Conservation (phyloP, 129 eudicot species). For the Saposhnikovia divaricata region DNA sequence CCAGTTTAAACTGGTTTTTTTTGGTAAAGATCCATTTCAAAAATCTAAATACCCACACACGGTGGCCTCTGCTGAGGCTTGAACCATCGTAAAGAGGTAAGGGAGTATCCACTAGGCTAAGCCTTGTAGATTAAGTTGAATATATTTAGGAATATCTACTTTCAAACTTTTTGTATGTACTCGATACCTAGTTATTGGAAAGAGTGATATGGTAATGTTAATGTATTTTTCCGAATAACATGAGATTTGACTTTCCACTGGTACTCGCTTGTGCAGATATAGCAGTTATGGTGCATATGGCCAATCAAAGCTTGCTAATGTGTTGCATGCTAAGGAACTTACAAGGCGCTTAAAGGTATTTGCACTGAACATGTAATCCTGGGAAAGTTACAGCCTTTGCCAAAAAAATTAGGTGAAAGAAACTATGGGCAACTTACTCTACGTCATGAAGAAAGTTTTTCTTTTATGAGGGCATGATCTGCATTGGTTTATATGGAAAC, state of each 20-base stretch:
- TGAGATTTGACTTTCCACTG: not conserved
- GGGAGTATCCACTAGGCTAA: not conserved
- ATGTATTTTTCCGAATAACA: not conserved
- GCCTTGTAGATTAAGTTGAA: not conserved
- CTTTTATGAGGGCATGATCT: not conserved
- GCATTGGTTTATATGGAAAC: not conserved
- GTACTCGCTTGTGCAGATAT: slow-evolving; percentile 37
- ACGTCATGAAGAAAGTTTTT: not conserved
- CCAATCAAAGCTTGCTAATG: slow-evolving; percentile 75
- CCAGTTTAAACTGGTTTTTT: not conserved
- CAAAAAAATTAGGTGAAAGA: not conserved
- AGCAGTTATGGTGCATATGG: slow-evolving; percentile 57
- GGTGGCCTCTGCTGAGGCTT: not conserved
- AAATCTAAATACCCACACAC: not conserved
- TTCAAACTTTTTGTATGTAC: not conserved
- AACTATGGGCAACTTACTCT: not conserved
- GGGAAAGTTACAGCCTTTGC: not conserved
- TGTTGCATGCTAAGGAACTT: slow-evolving; percentile 66
- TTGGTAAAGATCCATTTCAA: not conserved
- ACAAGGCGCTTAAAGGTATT: slow-evolving; percentile 56
- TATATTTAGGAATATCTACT: not conserved
- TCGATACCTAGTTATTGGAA: not conserved
- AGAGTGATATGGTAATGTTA: not conserved
- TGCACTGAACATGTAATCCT: not conserved
- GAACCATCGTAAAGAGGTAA: not conserved